These are phyloP conservation scores for Solanum hybrid DNA, from an alignment of 305 asterid genomes.

Conservation along the genomic window DNA sequence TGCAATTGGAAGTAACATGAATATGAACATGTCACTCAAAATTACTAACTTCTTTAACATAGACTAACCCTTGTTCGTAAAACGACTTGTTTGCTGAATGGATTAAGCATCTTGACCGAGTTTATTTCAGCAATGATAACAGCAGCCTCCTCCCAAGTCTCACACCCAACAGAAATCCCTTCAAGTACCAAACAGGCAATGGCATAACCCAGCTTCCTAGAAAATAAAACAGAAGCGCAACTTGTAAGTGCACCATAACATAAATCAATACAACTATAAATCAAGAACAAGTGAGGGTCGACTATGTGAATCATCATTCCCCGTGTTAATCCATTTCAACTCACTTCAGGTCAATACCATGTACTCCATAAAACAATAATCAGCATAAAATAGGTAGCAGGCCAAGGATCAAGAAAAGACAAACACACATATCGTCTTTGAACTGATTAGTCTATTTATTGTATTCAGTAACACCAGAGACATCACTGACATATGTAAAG, in stretches of 20 bases:
- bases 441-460: neutral
- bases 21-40: neutral
- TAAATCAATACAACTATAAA: neutral
- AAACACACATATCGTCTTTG: neutral
- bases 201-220: constrained; percentile 57
- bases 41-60: constrained; percentile 1
- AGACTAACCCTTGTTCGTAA: constrained; percentile 28
- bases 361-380: neutral
- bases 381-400: neutral
- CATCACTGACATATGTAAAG: neutral
- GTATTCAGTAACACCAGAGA: neutral
- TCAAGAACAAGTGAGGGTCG: neutral
- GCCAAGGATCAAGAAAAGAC: neutral
- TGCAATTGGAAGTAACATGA: neutral
- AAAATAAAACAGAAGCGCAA: neutral
- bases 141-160: constrained; percentile 68
- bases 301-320: neutral
- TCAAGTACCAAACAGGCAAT: constrained; percentile 55
- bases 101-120: constrained; percentile 60
- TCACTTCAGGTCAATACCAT: neutral
- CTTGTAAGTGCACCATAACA: neutral
- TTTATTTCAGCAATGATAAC: constrained; percentile 40
- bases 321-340: neutral
- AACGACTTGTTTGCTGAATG: constrained; percentile 44
- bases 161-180: constrained; percentile 46